These are phyloP conservation scores for Diaporthe batatas DNA, from an alignment of 2,329 filamentous ascomycete genomes.

Conservation along the genomic window DNA sequence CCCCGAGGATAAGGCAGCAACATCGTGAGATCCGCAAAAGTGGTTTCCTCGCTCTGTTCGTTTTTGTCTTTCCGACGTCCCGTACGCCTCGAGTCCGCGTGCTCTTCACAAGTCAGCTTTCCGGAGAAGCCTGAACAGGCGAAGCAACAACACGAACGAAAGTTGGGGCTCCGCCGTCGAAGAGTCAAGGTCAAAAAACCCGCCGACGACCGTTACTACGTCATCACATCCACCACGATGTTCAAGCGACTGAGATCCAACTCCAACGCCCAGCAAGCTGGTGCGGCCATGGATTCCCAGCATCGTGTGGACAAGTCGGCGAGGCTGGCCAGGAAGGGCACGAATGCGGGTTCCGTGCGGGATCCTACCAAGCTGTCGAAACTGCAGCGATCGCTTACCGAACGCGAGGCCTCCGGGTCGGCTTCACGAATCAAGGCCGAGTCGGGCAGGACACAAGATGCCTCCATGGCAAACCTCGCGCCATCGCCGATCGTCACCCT, in stretches of 20 bases:
- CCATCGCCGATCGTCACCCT: conserved; percentile 86
- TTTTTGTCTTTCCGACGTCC: conserved; percentile 49
- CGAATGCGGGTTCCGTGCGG: conserved; percentile 61
- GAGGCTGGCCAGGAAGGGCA: conserved; percentile 79
- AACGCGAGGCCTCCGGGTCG: conserved; percentile 54
- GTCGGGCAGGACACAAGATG: conserved; percentile 39
- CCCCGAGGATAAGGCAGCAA: conserved; percentile 43
- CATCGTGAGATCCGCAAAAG: conserved; percentile 38
- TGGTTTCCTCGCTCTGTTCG: conserved; percentile 54
- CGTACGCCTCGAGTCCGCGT: conserved; percentile 51
- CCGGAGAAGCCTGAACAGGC: conserved; percentile 35
- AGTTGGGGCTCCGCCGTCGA: conserved; percentile 36
- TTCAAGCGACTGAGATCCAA: conserved; percentile 91
- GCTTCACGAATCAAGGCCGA: conserved; percentile 32
- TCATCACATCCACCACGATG: conserved; percentile 71
- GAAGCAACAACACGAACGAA: conserved; percentile 39
- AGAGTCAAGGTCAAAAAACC: conserved; percentile 35
- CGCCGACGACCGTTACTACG: conserved; percentile 35
- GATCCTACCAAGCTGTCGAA: conserved; percentile 85
- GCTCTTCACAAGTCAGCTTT: conserved; percentile 39
- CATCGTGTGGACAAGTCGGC: conserved; percentile 86
- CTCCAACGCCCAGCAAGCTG: conserved; percentile 62
- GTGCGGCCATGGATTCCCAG: conserved; percentile 51
- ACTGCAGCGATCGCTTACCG: conserved; percentile 85
- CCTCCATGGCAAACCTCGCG: conserved; percentile 46